Base-by-base conservation (phyloP, 2,329 filamentous ascomycete genomes). In the Didymella segeticola region DNA sequence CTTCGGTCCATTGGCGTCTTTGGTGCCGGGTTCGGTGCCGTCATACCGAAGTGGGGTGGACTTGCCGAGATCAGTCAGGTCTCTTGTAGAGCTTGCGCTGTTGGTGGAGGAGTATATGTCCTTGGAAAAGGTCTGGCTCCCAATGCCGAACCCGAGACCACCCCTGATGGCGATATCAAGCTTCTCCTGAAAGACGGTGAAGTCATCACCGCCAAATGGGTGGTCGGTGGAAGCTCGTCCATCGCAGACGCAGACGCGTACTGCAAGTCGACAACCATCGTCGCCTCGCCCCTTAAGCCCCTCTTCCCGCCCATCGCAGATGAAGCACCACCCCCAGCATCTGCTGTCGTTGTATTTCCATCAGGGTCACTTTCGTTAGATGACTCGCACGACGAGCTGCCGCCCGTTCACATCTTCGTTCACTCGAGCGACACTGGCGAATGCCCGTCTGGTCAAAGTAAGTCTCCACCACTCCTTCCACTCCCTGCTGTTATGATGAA, bases 361-460 rank as follows among this genome's bases (percentile, higher is more conserved):
- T 73, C 81, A 3, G 79, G 79, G 17, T 81, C 80, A 1, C 56
- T 87, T 85, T 85, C 65, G 53, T 26, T 70, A 58, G 51, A 60
- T 10, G 50, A 45, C 6, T 48, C 56, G 19, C 12, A 60, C 15
- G 60, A 59, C 33, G 62, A 70, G 47, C 42, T 67, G 29, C 68
- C 81, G 38, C 83, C 85, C 12, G 80, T 87, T 6, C 82, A 87
- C 59, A 74, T 88, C 15, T 74, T 91, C 64, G 82, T 88, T 30
- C 93, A 98, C 73, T 95, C 92, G 3, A 91, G 89, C 71, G 93
- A 96, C 53, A 93, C 93, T 34, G 93, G 93, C 58, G 93, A 98
- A 80, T 98, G 95, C 74, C 93, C 93, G 22, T 62, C 76, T 59
- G 87, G 89, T 77, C 92, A 98, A 86, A 87, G 93, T 99, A 85